Evolutionary conservation across 2,329 filamentous ascomycete species (phyloP).

Genomic region (Alternaria gansuensis): DNA sequence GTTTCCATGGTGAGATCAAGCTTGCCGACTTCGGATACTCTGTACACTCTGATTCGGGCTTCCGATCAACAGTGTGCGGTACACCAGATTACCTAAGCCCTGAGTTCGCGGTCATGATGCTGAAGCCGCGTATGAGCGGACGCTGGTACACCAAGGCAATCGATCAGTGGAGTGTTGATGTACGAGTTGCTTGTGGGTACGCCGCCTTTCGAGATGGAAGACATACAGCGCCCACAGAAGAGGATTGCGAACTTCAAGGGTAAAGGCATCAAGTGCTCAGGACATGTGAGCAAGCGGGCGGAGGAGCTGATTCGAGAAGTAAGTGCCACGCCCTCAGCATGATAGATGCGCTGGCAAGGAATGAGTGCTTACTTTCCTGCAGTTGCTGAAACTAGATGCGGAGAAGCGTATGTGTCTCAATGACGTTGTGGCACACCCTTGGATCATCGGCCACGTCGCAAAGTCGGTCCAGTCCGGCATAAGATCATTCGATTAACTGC

Average conservation of each 20-base stretch:
- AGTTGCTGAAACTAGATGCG: slow-evolving; percentile 68
- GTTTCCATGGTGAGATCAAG: slow-evolving; percentile 94
- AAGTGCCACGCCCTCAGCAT: slow-evolving; percentile 14
- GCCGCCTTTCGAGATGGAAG: slow-evolving; percentile 91
- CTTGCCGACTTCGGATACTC: slow-evolving; percentile 97
- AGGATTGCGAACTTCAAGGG: slow-evolving; percentile 74
- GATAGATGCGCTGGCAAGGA: neutral
- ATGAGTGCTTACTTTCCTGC: neutral
- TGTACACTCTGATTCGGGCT: slow-evolving; percentile 90
- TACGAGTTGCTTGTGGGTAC: slow-evolving; percentile 95
- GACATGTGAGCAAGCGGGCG: slow-evolving; percentile 85
- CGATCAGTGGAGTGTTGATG: slow-evolving; percentile 90
- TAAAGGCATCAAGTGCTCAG: slow-evolving; percentile 84
- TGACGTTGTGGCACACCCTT: slow-evolving; percentile 84
- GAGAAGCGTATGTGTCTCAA: slow-evolving; percentile 87
- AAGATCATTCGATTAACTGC: slow-evolving; percentile 9
- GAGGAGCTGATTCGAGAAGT: slow-evolving; percentile 73
- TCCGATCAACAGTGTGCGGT: slow-evolving; percentile 89
- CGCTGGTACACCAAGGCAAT: slow-evolving; percentile 93
- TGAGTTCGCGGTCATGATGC: slow-evolving; percentile 74
- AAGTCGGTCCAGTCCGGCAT: slow-evolving; percentile 9
- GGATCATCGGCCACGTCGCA: slow-evolving; percentile 78
- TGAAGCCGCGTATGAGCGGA: slow-evolving; percentile 65
- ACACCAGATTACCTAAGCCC: slow-evolving; percentile 94
- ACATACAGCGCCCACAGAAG: slow-evolving; percentile 80